phyloP scores from a whole-genome alignment of 2,329 filamentous ascomycete genomes.

The Penicillium brasilianum region DNA sequence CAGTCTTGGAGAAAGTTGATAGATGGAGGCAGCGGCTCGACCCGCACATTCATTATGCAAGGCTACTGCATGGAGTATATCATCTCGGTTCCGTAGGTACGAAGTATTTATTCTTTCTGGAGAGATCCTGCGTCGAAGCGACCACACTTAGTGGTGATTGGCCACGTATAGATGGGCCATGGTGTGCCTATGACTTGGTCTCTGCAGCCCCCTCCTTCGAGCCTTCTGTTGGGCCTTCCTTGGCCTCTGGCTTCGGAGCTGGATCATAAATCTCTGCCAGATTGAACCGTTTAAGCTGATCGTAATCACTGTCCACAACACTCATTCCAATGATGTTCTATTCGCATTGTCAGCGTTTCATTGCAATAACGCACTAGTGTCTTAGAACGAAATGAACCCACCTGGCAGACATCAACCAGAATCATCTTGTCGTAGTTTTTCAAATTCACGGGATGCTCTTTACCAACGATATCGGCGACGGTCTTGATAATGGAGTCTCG shows the following conservation, averaged over 20 bases:
- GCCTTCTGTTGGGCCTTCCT: too few species aligned
- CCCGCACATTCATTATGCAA: conserved; percentile 9
- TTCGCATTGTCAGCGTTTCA: conserved; percentile 21
- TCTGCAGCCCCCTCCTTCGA: not conserved
- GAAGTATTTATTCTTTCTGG: not conserved
- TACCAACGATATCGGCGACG: conserved; percentile 63
- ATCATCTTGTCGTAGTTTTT: conserved; percentile 66
- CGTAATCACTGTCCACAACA: conserved; percentile 64
- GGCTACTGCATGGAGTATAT: not conserved
- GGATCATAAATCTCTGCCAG: conserved; percentile 65
- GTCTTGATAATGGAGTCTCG: conserved; percentile 65
- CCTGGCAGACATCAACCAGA: conserved; percentile 66
- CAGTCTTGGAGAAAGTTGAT: conserved; percentile 6
- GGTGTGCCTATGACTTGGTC: conserved; percentile 5
- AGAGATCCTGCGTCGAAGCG: not conserved
- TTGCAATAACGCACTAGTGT: not conserved
- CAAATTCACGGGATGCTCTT: conserved; percentile 64
- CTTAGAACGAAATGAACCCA: conserved; percentile 39
- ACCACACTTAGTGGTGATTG: conserved; percentile 1
- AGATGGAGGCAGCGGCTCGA: conserved; percentile 3
- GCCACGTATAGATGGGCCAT: not conserved
- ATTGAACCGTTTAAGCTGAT: conserved; percentile 67
- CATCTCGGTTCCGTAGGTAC: conserved; percentile 1
- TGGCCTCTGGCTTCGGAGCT: conserved; percentile 36
- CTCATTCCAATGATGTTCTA: conserved; percentile 69